Conservation (phyloP, 345 rosid genomes). For the Kandelia obovata region DNA sequence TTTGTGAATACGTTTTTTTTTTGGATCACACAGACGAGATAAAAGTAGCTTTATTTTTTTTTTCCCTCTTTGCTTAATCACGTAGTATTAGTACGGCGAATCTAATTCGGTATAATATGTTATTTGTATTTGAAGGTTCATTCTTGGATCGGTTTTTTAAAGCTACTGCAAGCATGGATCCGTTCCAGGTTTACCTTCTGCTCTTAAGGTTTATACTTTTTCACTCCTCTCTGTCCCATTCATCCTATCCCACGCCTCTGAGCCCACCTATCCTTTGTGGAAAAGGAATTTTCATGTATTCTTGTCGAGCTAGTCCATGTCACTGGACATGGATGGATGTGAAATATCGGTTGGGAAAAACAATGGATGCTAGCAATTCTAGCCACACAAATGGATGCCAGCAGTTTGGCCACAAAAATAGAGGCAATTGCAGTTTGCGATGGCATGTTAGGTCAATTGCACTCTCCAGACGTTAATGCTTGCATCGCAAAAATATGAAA, state of each 20-base stretch:
- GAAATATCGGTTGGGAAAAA: not conserved
- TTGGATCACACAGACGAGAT: no score
- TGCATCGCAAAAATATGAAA: no score
- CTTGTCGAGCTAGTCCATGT: no score
- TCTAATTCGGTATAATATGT: constrained; percentile 12
- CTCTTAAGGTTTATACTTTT: not conserved
- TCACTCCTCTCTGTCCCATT: not conserved
- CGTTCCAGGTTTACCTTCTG: constrained; percentile 47
- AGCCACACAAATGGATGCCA: no score
- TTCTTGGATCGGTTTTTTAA: constrained; percentile 74
- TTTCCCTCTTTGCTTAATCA: not conserved
- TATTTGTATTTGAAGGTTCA: constrained; percentile 61
- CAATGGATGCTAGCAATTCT: no score
- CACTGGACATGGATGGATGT: not conserved
- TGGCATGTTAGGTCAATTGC: no score
- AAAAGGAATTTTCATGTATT: no score
- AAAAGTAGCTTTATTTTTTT: not conserved
- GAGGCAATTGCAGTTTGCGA: no score
- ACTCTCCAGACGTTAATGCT: no score
- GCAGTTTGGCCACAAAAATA: no score
- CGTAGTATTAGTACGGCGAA: not conserved
- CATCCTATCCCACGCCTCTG: not conserved
- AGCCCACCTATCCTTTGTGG: no score
- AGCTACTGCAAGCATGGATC: constrained; percentile 72
- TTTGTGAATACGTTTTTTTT: no score